These are phyloP conservation scores for Aureobasidium lini DNA, from an alignment of 2,329 filamentous ascomycete genomes.

Conservation along the genomic window DNA sequence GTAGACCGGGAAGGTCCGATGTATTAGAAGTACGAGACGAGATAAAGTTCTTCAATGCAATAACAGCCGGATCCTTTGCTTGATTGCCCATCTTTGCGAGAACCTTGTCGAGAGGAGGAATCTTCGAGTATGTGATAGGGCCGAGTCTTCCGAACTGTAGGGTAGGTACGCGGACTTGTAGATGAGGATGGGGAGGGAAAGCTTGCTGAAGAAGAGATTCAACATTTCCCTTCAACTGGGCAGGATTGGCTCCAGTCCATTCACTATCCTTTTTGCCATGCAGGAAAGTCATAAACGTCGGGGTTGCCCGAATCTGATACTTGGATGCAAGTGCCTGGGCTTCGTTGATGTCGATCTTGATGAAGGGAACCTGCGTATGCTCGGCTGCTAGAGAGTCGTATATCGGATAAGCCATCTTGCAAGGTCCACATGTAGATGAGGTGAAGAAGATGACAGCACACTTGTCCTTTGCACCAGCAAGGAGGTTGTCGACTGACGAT, in stretches of 20 bases:
- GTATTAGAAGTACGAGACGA: slow-evolving; percentile 51
- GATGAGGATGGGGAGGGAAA: slow-evolving; percentile 68
- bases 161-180: slow-evolving; percentile 60
- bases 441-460: slow-evolving; percentile 89
- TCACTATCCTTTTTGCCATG: slow-evolving; percentile 67
- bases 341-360: slow-evolving; percentile 73
- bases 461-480: slow-evolving; percentile 54
- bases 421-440: slow-evolving; percentile 76
- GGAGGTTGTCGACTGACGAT: slow-evolving; percentile 52
- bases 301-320: slow-evolving; percentile 68
- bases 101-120: slow-evolving; percentile 77
- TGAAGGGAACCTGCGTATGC: slow-evolving; percentile 58
- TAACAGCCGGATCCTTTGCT: slow-evolving; percentile 53
- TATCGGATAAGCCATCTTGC: slow-evolving; percentile 71
- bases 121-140: slow-evolving; percentile 68
- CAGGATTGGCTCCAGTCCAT: slow-evolving; percentile 71
- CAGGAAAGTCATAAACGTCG: slow-evolving; percentile 82
- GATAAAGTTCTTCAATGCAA: slow-evolving; percentile 63
- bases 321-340: slow-evolving; percentile 53
- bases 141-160: slow-evolving; percentile 57
- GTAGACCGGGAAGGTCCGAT: slow-evolving; percentile 60
- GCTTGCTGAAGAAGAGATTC: slow-evolving; percentile 68
- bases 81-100: slow-evolving; percentile 64
- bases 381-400: slow-evolving; percentile 76
- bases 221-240: slow-evolving; percentile 62